Percentiles rank a stretch among this genome's conserved stretches.
These are phyloP conservation scores for Pyrenophora seminiperda DNA, from an alignment of 2,329 filamentous ascomycete genomes.

Conservation along the genomic window DNA sequence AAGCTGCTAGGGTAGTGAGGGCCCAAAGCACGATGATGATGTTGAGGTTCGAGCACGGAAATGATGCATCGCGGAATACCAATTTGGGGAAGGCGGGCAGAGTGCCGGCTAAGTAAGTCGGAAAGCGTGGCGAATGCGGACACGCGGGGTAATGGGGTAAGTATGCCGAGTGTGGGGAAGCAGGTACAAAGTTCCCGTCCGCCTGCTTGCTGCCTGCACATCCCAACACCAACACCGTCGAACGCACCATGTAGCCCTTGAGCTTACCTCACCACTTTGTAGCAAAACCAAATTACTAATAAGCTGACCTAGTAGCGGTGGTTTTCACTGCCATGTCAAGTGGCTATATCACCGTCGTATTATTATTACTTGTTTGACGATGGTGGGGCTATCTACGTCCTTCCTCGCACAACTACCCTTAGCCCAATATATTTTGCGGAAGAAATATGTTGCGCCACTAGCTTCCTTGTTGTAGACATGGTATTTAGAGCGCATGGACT, in stretches of 20 bases:
- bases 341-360: too few relatives aligned
- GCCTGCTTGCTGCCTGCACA: neutral
- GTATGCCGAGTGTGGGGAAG: conserved; percentile 17
- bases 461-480: neutral
- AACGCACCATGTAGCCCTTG: neutral
- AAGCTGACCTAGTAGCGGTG: too few relatives aligned
- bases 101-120: conserved; percentile 1
- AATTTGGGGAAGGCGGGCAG: conserved; percentile 10
- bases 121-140: conserved; percentile 19
- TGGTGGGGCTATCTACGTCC: neutral
- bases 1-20: neutral
- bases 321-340: too few relatives aligned
- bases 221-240: neutral
- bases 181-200: neutral
- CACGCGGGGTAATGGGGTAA: conserved; percentile 17
- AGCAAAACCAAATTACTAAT: too few relatives aligned
- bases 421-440: conserved; percentile 7
- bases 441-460: conserved; percentile 1
- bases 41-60: conserved; percentile 11
- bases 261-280: neutral
- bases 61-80: conserved; percentile 15
- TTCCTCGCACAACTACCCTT: neutral
- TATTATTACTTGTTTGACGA: too few relatives aligned
- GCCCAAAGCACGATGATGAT: conserved; percentile 5
- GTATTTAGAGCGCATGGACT: conserved; percentile 1